Conservation (phyloP, 257 asterid species). For the Fraxinus americana region DNA sequence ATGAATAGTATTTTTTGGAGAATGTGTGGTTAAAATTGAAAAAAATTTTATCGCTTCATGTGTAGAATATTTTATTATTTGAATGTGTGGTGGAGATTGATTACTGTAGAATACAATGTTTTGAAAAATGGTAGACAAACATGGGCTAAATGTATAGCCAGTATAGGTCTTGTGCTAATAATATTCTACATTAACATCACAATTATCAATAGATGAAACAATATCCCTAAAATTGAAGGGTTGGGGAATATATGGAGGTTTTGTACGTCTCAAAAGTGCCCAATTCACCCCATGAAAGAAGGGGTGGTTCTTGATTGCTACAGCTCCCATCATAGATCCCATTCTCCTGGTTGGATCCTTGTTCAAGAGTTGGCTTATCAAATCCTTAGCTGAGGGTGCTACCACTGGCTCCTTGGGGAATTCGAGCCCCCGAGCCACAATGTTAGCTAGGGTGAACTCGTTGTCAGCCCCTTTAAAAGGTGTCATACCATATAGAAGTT, state of each 20-base stretch:
- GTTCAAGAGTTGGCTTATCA: slow-evolving; percentile 53
- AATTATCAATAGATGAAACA: slow-evolving; percentile 35
- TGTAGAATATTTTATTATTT: too few relatives aligned
- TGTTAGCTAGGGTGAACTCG: slow-evolving; percentile 62
- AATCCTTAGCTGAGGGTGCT: slow-evolving; percentile 47
- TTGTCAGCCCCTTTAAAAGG: slow-evolving; percentile 66
- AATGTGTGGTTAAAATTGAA: too few relatives aligned
- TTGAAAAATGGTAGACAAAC: too few relatives aligned
- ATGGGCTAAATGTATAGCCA: too few relatives aligned
- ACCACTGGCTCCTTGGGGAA: slow-evolving; percentile 68
- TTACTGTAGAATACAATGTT: too few relatives aligned
- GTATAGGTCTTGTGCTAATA: slow-evolving; percentile 25
- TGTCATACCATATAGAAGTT: slow-evolving; percentile 61
- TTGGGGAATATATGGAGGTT: slow-evolving; percentile 63
- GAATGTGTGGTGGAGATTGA: too few relatives aligned
- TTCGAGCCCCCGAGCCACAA: slow-evolving; percentile 64
- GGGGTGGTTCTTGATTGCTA: slow-evolving; percentile 67
- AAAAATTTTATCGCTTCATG: too few relatives aligned
- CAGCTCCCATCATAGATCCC: slow-evolving; percentile 73
- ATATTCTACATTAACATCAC: slow-evolving; percentile 48
- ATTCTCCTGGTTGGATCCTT: slow-evolving; percentile 68
- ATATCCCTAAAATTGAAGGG: slow-evolving; percentile 30
- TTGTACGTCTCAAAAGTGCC: slow-evolving; percentile 73
- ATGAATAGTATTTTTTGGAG: too few relatives aligned
- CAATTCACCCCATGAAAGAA: slow-evolving; percentile 80